phyloP scores from a whole-genome alignment of 208 protist genomes.

The Trypanosoma scelopori region DNA sequence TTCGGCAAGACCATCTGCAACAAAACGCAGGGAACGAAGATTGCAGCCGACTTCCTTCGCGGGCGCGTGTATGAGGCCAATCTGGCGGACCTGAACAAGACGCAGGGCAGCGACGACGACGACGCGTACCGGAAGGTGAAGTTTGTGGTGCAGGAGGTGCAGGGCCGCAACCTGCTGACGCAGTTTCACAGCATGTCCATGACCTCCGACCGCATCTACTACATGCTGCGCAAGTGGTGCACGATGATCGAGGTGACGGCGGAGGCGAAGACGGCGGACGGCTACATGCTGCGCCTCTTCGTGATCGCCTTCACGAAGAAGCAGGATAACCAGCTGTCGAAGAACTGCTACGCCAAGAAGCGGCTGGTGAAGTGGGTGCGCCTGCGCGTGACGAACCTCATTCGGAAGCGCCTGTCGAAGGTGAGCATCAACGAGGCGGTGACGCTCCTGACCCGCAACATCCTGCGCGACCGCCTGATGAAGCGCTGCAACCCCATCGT shows the following conservation, averaged over 20 bases:
- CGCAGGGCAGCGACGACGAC: constrained; percentile 46
- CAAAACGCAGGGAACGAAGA: constrained; percentile 95
- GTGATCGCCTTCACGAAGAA: constrained; percentile 98
- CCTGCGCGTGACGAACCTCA: constrained; percentile 96
- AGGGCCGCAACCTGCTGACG: constrained; percentile 96
- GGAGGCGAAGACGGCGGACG: constrained; percentile 97
- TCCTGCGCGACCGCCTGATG: constrained; percentile 95
- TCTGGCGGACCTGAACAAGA: constrained; percentile 97
- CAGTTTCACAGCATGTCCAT: constrained; percentile 99
- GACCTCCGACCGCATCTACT: constrained; percentile 98
- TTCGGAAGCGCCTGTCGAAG: constrained; percentile 85
- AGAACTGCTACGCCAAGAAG: constrained; percentile 98
- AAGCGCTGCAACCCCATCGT: constrained; percentile 94
- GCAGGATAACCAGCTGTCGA: constrained; percentile 90
- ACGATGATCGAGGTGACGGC: constrained; percentile 96
- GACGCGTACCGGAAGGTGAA: constrained; percentile 97
- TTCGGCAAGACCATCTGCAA: constrained; percentile 98
- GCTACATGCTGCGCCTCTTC: constrained; percentile 97
- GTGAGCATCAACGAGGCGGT: constrained; percentile 94
- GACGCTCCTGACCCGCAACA: constrained; percentile 93
- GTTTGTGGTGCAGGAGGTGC: constrained; percentile 96
- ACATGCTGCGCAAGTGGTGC: constrained; percentile 98
- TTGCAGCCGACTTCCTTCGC: constrained; percentile 95
- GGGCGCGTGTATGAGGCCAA: constrained; percentile 97
- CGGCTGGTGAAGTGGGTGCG: constrained; percentile 94